Base-by-base conservation (phyloP, 768 basidiomycete genomes). In the Gymnopilus junonius region DNA sequence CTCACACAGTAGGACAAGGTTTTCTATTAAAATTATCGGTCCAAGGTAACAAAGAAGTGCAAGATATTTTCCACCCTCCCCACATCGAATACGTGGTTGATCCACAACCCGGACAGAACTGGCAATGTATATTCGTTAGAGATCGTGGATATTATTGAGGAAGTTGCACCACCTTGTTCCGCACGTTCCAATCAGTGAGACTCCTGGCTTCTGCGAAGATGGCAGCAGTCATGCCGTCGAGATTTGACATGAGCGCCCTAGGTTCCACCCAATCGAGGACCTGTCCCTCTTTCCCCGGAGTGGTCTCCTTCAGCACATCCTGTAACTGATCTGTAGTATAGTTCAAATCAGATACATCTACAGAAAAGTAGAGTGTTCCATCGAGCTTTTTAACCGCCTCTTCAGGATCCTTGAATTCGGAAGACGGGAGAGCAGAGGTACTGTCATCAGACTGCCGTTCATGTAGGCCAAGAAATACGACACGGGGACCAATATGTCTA, bases 31-130 rank as follows among this genome's bases (percentile, higher is more conserved):
- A 76, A 58, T 88, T 88, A 64, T 90, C 82, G 6, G 84, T 81
- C 90, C 93, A 93, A 6, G 93, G 92, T 20, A 94, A 74, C 27
- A 93, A 74, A 0, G 91, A 84, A 6, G 84, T 79, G 74, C 97
- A 99, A 4, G 85, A 83, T 1, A 95, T 77, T 76, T 99, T 99
- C 96, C 95, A 99, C 0, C 97, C 97, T 3, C 87, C 95, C 97
- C 97, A 98, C 67, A 93, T 80, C 0, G 94, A 92, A 69, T 93
- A 92, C 0, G 88, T 85, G 2, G 84, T 83, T 0, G 89, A 85
- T 3, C 95, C 95, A 73, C 97, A 99, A 0, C 86, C 89, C 0
- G 96, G 85, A 71, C 97, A 99, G 74, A 93, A 96, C 94, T 95
- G 32, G 27, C 29, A 31, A 20, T 15, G n/a, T 4, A 11, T n/a